Percentiles rank a stretch among this genome's conserved stretches.
Evolutionary conservation across 768 basidiomycete genomes (phyloP).

Genomic region (Crassisporium funariophilum): DNA sequence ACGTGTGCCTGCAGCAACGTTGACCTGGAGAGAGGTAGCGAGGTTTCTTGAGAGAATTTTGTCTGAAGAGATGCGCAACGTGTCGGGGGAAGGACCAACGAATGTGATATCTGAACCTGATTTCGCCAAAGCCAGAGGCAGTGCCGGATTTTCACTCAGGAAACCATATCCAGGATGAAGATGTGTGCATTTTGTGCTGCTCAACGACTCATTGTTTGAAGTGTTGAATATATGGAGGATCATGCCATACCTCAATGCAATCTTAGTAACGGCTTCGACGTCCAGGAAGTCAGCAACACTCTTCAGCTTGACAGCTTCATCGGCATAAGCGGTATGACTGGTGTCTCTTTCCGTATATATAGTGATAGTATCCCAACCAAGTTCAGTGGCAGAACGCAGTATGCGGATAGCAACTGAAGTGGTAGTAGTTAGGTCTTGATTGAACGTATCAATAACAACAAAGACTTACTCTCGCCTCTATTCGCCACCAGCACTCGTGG

Average conservation of each 20-base stretch:
- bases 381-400: constrained; percentile 81
- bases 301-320: constrained; percentile 87
- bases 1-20: constrained; percentile 32
- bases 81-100: constrained; percentile 78
- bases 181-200: constrained; percentile 36
- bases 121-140: constrained; percentile 77
- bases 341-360: constrained; percentile 86
- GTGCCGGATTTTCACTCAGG: constrained; percentile 81
- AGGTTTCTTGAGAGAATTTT: constrained; percentile 39
- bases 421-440: constrained; percentile 13
- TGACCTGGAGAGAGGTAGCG: constrained; percentile 29
- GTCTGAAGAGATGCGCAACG: constrained; percentile 69
- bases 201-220: not conserved
- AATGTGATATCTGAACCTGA: constrained; percentile 66
- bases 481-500: constrained; percentile 79
- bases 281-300: constrained; percentile 52
- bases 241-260: constrained; percentile 27
- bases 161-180: constrained; percentile 74
- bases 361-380: constrained; percentile 87
- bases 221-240: not conserved
- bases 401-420: constrained; percentile 81
- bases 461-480: constrained; percentile 61
- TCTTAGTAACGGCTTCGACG: constrained; percentile 29
- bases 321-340: constrained; percentile 79
- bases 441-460: constrained; percentile 3